Percentiles rank a stretch among this genome's conserved stretches.
These are phyloP conservation scores for Tuber aestivum DNA, from an alignment of 495 filamentous ascomycete genomes.

Conservation along the genomic window DNA sequence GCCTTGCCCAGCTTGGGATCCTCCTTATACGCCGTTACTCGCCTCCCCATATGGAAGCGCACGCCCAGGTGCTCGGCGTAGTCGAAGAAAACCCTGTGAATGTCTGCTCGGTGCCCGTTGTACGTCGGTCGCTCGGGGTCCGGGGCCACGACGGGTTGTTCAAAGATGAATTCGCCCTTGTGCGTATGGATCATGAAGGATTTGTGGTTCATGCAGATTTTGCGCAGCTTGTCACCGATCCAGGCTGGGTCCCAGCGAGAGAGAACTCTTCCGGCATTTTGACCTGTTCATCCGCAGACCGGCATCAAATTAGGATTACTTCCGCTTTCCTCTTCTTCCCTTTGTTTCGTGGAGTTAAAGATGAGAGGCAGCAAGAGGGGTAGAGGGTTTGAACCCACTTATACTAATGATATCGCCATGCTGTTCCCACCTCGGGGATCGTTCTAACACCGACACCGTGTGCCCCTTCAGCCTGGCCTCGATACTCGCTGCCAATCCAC, in stretches of 20 bases:
- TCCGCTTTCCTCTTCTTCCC: background rate
- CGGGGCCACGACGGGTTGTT: constrained; percentile 31
- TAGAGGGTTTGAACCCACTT: constrained; percentile 44
- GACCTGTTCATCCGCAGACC: constrained; percentile 22
- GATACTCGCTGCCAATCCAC: constrained; percentile 58
- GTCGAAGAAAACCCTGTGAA: constrained; percentile 56
- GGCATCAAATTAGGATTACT: background rate
- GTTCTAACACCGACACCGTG: constrained; percentile 54
- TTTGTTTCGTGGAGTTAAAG: constrained; percentile 47
- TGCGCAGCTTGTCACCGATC: constrained; percentile 28
- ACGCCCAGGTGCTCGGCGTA: constrained; percentile 55
- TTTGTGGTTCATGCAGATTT: constrained; percentile 39
- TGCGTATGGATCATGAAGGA: constrained; percentile 38
- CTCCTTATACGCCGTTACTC: constrained; percentile 59
- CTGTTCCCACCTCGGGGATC: constrained; percentile 36
- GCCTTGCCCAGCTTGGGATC: constrained; percentile 51
- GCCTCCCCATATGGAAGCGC: constrained; percentile 51
- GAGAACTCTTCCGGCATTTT: constrained; percentile 39
- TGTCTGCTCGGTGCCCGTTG: constrained; percentile 60
- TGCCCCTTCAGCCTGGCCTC: constrained; percentile 62
- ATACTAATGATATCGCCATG: constrained; percentile 41
- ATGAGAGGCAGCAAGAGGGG: constrained; percentile 51
- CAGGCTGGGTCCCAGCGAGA: constrained; percentile 36
- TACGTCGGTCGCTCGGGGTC: constrained; percentile 38
- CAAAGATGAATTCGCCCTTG: constrained; percentile 35